Conservation (phyloP, 1,284 basidiomycete species). For the Takashimella koratensis region DNA sequence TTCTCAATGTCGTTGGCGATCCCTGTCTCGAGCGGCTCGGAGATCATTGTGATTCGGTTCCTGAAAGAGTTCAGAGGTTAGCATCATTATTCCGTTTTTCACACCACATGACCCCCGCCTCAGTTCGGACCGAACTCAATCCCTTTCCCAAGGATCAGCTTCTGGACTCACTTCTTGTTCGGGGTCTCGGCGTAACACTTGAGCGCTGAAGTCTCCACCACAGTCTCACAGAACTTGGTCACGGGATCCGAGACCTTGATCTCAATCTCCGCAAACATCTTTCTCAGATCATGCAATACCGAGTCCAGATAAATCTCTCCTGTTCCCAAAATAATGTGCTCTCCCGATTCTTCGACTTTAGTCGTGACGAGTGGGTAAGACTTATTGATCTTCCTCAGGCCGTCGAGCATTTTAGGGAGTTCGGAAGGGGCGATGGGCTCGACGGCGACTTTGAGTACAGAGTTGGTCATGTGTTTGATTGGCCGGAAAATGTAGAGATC, state of each 20-base stretch:
- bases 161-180: constrained; percentile 80
- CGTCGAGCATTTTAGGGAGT: constrained; percentile 96
- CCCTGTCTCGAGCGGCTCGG: constrained; percentile 88
- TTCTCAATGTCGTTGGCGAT: constrained; percentile 91
- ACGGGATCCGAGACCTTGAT: constrained; percentile 99
- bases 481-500: constrained; percentile 93
- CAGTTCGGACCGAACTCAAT: neutral
- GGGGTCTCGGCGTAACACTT: constrained; percentile 99
- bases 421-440: constrained; percentile 97
- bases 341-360: constrained; percentile 97
- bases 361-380: constrained; percentile 91
- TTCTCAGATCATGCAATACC: constrained; percentile 91
- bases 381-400: constrained; percentile 94
- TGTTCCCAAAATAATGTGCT: constrained; percentile 94
- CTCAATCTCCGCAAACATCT: constrained; percentile 94
- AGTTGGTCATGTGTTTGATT: constrained; percentile 92
- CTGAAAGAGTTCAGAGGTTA: constrained; percentile 50
- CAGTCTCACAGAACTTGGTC: constrained; percentile 97
- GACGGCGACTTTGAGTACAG: constrained; percentile 97
- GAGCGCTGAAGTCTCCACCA: constrained; percentile 93
- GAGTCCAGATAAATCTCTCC: constrained; percentile 97
- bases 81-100: too few relatives aligned
- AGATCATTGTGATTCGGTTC: constrained; percentile 97
- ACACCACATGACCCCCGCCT: too few relatives aligned
- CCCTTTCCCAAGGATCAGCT: neutral